Conservation (phyloP, 176 grass and related monocot genomes). For the Musa beccarii region DNA sequence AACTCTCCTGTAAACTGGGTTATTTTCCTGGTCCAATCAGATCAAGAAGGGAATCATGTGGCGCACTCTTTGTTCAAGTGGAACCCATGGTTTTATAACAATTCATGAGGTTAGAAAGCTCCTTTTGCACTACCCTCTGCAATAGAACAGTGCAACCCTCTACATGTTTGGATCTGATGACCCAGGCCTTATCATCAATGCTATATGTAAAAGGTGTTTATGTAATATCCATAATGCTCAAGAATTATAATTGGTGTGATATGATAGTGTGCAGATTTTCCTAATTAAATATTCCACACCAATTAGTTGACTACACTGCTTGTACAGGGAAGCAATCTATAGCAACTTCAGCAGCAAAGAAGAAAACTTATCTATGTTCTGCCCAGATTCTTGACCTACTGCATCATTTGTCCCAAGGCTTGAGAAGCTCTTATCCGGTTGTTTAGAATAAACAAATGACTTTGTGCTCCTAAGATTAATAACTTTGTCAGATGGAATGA, state of each 20-base stretch:
- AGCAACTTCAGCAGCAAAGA: background rate
- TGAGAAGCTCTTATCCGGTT: background rate
- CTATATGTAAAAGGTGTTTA: no score
- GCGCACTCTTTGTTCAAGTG: background rate
- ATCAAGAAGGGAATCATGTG: background rate
- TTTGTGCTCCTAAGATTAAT: background rate
- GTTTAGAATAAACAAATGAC: background rate
- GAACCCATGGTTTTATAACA: background rate
- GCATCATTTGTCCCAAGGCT: background rate
- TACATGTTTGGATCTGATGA: background rate
- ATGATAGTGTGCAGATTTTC: no score
- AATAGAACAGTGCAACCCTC: background rate
- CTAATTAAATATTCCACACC: no score
- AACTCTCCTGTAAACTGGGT: background rate
- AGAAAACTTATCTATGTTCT: background rate
- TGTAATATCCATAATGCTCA: no score
- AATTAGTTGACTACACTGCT: no score
- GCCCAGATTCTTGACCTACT: background rate
- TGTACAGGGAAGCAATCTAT: no score
- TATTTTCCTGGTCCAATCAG: background rate
- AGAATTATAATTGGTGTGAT: no score
- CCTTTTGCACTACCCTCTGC: background rate
- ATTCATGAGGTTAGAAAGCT: background rate
- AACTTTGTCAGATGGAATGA: conserved; percentile 7
- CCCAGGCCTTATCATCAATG: background rate